Percentiles rank a stretch among this genome's conserved stretches.
Evolutionary conservation across 2,329 filamentous ascomycete species (phyloP).

Genomic region (Alternaria tenuissima): DNA sequence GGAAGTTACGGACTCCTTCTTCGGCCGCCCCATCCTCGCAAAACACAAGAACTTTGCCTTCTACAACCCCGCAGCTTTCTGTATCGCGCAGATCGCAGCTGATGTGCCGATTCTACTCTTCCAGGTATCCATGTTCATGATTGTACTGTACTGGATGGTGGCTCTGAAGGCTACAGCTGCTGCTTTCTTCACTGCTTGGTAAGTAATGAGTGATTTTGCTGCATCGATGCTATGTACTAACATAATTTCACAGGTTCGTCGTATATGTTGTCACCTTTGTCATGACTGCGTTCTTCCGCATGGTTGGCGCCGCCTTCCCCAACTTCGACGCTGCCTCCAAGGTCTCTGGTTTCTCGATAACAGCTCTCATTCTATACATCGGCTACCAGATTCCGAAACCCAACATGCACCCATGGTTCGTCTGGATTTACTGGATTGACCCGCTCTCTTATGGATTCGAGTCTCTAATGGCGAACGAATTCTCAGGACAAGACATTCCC

Average conservation of each 20-base stretch:
- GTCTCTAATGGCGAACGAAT: slow-evolving; percentile 76
- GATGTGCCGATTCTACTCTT: slow-evolving; percentile 65
- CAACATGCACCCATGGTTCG: slow-evolving; percentile 63
- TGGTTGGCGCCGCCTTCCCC: slow-evolving; percentile 73
- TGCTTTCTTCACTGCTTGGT: slow-evolving; percentile 81
- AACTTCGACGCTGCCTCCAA: slow-evolving; percentile 66
- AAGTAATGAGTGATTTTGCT: slow-evolving; percentile 72
- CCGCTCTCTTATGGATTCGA: slow-evolving; percentile 83
- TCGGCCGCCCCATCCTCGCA: slow-evolving; percentile 79
- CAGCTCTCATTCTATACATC: slow-evolving; percentile 69
- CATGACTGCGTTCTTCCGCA: slow-evolving; percentile 85
- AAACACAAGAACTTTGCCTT: slow-evolving; percentile 88
- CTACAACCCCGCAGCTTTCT: slow-evolving; percentile 81
- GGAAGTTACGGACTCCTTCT: slow-evolving; percentile 68
- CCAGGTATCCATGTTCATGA: slow-evolving; percentile 66
- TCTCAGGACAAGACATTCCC: slow-evolving; percentile 53
- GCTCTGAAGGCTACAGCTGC: slow-evolving; percentile 75
- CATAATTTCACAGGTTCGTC: slow-evolving; percentile 10
- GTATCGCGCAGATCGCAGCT: slow-evolving; percentile 73
- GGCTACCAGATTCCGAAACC: slow-evolving; percentile 65
- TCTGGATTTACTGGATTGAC: slow-evolving; percentile 72
- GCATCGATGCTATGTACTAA: neutral
- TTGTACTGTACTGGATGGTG: slow-evolving; percentile 83
- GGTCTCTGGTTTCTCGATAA: slow-evolving; percentile 61
- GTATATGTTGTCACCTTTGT: slow-evolving; percentile 54